phyloP scores from a whole-genome alignment of 768 basidiomycete genomes.

The Tricholoma saponaceum region DNA sequence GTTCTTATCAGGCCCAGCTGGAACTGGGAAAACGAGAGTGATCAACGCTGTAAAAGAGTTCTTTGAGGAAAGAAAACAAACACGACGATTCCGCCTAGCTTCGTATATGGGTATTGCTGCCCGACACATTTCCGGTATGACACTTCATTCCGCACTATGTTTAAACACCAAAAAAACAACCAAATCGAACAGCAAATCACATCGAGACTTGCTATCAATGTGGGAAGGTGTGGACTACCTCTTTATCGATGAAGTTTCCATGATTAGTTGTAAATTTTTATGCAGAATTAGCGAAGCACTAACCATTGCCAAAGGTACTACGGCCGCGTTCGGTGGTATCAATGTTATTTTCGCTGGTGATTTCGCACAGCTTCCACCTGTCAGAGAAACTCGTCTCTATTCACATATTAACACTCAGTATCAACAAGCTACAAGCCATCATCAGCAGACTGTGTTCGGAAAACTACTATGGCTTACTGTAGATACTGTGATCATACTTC shows the following conservation, averaged over 20 bases:
- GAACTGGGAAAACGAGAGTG: slow-evolving; percentile 40
- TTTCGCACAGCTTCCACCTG: slow-evolving; percentile 17
- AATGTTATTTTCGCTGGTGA: slow-evolving; percentile 21
- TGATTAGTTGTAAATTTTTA: slow-evolving; percentile 10
- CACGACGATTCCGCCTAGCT: slow-evolving; percentile 21
- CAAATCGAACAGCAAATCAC: background rate
- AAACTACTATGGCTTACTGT: background rate
- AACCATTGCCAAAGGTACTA: slow-evolving; percentile 2
- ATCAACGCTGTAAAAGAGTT: slow-evolving; percentile 30
- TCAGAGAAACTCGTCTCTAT: background rate
- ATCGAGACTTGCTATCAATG: slow-evolving; percentile 5
- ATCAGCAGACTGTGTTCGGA: background rate
- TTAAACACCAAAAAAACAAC: slow-evolving; percentile 7
- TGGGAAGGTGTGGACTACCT: slow-evolving; percentile 30
- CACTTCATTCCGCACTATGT: slow-evolving; percentile 30
- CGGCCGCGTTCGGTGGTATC: slow-evolving; percentile 23
- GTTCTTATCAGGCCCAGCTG: slow-evolving; percentile 34
- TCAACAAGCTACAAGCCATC: background rate
- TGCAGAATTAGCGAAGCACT: slow-evolving; percentile 5
- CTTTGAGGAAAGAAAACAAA: slow-evolving; percentile 19
- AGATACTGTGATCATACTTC: background rate
- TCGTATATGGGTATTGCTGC: slow-evolving; percentile 39
- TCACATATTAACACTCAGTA: background rate
- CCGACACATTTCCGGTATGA: slow-evolving; percentile 31
- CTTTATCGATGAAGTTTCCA: slow-evolving; percentile 22